Conservation (phyloP, 805 yeast genomes). For the Metschnikowia reukaufii region DNA sequence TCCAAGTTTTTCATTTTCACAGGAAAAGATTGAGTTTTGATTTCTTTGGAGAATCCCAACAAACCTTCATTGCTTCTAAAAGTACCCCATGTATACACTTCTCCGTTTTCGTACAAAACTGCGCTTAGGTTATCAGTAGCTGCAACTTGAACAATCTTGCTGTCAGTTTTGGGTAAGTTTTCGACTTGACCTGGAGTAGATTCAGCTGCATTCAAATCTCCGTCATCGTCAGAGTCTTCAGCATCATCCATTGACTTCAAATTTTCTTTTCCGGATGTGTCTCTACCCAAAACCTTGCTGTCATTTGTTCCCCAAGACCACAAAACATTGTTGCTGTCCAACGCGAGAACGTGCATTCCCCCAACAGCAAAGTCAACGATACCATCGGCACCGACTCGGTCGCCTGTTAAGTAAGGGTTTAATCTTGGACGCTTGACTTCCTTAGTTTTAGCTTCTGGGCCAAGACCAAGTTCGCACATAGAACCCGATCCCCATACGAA, state of each 20-base stretch:
- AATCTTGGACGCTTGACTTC: conserved; percentile 96
- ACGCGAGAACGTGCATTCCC: conserved; percentile 89
- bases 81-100: conserved; percentile 97
- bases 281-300: conserved; percentile 87
- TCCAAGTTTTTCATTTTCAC: conserved; percentile 57
- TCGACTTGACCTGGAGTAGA: conserved; percentile 84
- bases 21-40: conserved; percentile 67
- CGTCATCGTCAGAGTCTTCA: conserved; percentile 57
- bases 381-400: conserved; percentile 49
- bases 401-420: conserved; percentile 68
- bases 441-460: conserved; percentile 86
- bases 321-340: conserved; percentile 71
- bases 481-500: conserved; percentile 97
- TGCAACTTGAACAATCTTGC: conserved; percentile 71
- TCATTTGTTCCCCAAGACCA: conserved; percentile 99
- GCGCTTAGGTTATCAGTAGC: conserved; percentile 94
- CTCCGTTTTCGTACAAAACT: conserved; percentile 74
- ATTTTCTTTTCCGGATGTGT: conserved; percentile 63
- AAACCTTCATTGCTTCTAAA: conserved; percentile 92
- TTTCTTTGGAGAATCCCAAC: conserved; percentile 72
- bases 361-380: conserved; percentile 91
- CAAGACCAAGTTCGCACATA: conserved; percentile 97
- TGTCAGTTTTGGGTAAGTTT: conserved; percentile 51
- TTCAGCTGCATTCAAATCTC: conserved; percentile 84
- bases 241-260: conserved; percentile 64